These are phyloP conservation scores for Mucor racemosus DNA, from an alignment of 371 early-diverging fungal genomes.

Conservation along the genomic window DNA sequence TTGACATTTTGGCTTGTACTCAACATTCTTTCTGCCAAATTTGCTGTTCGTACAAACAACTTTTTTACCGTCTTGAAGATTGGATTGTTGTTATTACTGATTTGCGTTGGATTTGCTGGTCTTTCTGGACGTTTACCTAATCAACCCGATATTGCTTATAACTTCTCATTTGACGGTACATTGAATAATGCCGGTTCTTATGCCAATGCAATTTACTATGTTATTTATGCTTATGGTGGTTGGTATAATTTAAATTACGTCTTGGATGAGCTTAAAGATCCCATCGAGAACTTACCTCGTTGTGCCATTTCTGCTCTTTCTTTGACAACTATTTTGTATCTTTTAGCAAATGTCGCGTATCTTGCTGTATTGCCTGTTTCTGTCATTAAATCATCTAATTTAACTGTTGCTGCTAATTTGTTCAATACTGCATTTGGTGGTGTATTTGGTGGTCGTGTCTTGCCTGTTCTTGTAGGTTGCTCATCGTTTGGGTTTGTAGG, in stretches of 20 bases:
- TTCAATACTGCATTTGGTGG: conserved; percentile 34
- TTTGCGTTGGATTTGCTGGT: conserved; percentile 36
- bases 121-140: conserved; percentile 30
- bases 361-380: conserved; percentile 25
- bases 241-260: conserved; percentile 39
- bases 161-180: conserved; percentile 32
- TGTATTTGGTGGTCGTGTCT: conserved; percentile 27
- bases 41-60: conserved; percentile 29
- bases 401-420: conserved; percentile 32
- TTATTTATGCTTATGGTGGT: conserved; percentile 31
- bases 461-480: conserved; percentile 30
- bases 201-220: conserved; percentile 33
- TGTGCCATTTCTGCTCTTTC: conserved; percentile 30
- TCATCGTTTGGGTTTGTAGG: conserved; percentile 36
- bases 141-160: conserved; percentile 19
- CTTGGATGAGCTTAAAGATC: conserved; percentile 30
- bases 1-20: conserved; percentile 33
- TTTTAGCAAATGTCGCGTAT: conserved; percentile 34
- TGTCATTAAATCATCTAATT: conserved; percentile 21
- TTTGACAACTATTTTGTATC: conserved; percentile 22
- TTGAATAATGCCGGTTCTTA: conserved; percentile 28
- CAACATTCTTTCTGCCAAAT: conserved; percentile 30
- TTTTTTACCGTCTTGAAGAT: conserved; percentile 35
- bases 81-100: conserved; percentile 21
- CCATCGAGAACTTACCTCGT: conserved; percentile 32